Percentiles rank a stretch among this genome's conserved stretches.
These are phyloP conservation scores for Liquidambar formosana DNA, from an alignment of 164 flowering plant genomes.

Conservation along the genomic window DNA sequence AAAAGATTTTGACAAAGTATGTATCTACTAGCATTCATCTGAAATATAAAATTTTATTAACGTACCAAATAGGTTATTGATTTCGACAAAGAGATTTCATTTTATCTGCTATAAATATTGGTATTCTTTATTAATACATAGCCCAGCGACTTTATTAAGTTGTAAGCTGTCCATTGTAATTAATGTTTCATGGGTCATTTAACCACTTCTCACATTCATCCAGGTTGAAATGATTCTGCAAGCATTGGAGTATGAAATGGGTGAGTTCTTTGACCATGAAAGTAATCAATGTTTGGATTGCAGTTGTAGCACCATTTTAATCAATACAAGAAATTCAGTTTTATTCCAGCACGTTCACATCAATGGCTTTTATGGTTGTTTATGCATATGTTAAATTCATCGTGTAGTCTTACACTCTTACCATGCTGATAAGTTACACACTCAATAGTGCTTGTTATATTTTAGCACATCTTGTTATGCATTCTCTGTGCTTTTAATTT, in stretches of 20 bases:
- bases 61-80: neutral
- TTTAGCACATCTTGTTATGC: too few species aligned
- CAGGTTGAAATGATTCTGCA: constrained; percentile 99
- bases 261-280: constrained; percentile 32
- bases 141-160: too few species aligned
- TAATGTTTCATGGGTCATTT: neutral
- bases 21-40: constrained; percentile 9
- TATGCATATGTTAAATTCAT: neutral
- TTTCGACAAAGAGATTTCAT: too few species aligned
- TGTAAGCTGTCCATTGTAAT: neutral
- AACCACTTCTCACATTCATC: constrained; percentile 10
- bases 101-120: too few species aligned
- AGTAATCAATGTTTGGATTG: neutral
- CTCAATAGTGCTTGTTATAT: too few species aligned
- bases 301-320: too few species aligned
- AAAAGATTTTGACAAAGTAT: constrained; percentile 96
- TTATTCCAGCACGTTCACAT: too few species aligned
- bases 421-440: too few species aligned
- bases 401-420: too few species aligned
- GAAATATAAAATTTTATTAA: neutral
- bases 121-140: too few species aligned
- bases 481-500: too few species aligned
- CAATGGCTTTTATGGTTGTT: neutral
- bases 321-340: too few species aligned
- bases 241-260: constrained; percentile 94